phyloP scores from a whole-genome alignment of 2,329 filamentous ascomycete genomes.

The Alternaria longipes region DNA sequence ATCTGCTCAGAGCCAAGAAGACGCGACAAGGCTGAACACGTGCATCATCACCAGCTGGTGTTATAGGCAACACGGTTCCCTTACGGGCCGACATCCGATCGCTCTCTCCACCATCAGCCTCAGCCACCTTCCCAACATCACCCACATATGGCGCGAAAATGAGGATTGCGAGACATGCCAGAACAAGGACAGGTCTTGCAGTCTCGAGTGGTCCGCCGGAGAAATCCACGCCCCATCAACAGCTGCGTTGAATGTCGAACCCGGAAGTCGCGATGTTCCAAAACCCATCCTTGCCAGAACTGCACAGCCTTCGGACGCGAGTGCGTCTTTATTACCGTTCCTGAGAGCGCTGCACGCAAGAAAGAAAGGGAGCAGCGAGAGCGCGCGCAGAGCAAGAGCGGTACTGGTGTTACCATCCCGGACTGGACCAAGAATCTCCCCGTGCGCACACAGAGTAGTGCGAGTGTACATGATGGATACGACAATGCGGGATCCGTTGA shows the following conservation, averaged over 20 bases:
- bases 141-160: conserved; percentile 45
- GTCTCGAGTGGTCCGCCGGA: conserved; percentile 50
- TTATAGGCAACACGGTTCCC: conserved; percentile 19
- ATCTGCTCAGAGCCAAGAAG: conserved; percentile 15
- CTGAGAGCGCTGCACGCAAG: conserved; percentile 50
- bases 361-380: conserved; percentile 50
- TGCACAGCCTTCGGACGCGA: conserved; percentile 52
- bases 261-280: conserved; percentile 51
- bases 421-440: conserved; percentile 52
- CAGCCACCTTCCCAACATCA: conserved; percentile 25
- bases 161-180: conserved; percentile 46
- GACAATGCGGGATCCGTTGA: conserved; percentile 41
- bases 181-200: conserved; percentile 50
- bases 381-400: conserved; percentile 38
- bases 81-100: conserved; percentile 33
- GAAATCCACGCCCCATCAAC: conserved; percentile 52
- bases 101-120: conserved; percentile 22
- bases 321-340: conserved; percentile 52
- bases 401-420: conserved; percentile 35
- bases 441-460: conserved; percentile 41
- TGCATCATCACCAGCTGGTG: conserved; percentile 10
- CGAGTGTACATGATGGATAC: conserved; percentile 38
- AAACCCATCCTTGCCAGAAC: conserved; percentile 52
- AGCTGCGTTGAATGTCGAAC: conserved; percentile 52
- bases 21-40: conserved; percentile 30